Evolutionary conservation across 1,284 basidiomycete genomes (phyloP), one percentile per base, ranked within the genome.

Genomic region (Porogramme epimiltina): DNA sequence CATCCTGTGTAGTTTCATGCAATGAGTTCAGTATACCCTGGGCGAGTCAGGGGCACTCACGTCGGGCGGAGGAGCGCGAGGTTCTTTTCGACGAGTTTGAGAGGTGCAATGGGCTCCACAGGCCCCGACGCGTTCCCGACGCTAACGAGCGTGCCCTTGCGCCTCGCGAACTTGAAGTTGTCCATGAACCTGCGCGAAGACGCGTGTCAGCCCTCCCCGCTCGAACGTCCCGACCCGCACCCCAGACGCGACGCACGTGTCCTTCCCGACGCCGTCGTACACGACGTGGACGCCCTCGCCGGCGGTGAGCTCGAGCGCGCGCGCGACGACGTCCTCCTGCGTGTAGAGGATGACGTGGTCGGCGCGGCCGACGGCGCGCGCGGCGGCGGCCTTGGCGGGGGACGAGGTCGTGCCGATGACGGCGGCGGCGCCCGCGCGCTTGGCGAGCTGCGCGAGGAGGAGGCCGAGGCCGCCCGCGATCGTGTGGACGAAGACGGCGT

Each of bases 361-460:
- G 0, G 94, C 93, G 15, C 96, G 9, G 28, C 9, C 96, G 60
- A 90, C 78, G 42, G 76, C 71, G 61, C 82, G 87, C 9, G 93
- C 95, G n/a, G 95, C 67, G 45, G 82, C 80, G 3, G 92, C 93
- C 69, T 99, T 99, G 63, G 85, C 91, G 20, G 73, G 68, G 0
- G 88, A 91, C 2, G 93, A 96, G 1, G 91, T 93, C n/a, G 95
- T 98, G 2, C 93, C 96, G 62, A 99, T 97, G 22, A 98, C 93
- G 10, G 84, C 87, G 9, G 28, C 28, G 1, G 91, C 95, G 15
- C 96, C 95, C 55, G 82, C 73, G 60, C 73, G 77, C 72, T 82
- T 84, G n/a, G 79, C 80, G 26, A 85, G 60, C 62, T 89, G 86
- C 15, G 79, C 73, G 56, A 87, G 77, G 42, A 87, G 62, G 24